A percentile compares a stretch with the other conserved stretches of the same genome.
Conservation (phyloP, 1,139 yeast species). For the Candida neerlandica region DNA sequence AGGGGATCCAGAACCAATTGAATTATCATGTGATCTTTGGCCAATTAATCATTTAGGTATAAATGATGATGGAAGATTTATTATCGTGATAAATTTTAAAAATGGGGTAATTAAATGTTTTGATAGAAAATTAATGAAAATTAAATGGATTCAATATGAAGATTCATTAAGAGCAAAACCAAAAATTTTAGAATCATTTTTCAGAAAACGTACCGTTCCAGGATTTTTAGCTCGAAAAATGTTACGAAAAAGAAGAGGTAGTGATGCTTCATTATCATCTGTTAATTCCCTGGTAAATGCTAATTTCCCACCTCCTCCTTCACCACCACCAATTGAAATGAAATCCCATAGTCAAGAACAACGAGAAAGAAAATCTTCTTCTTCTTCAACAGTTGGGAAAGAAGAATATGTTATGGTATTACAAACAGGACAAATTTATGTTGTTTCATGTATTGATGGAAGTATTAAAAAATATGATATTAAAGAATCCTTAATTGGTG, state of each 20-base stretch:
- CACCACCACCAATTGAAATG: constrained; percentile 23
- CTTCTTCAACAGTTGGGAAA: constrained; percentile 15
- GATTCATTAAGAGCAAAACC: constrained; percentile 25
- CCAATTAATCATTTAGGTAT: constrained; percentile 66
- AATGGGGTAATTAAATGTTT: constrained; percentile 58
- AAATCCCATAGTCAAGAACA: constrained; percentile 15
- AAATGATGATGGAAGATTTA: constrained; percentile 60
- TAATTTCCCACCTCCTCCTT: constrained; percentile 33
- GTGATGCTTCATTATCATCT: constrained; percentile 28
- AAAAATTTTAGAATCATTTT: constrained; percentile 57
- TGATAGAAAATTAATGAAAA: constrained; percentile 54
- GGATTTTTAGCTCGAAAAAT: constrained; percentile 52
- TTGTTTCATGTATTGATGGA: constrained; percentile 54
- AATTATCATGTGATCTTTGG: constrained; percentile 61
- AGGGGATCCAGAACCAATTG: constrained; percentile 33
- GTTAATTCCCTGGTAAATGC: constrained; percentile 31
- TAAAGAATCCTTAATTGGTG: constrained; percentile 36
- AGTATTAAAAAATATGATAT: constrained; percentile 24
- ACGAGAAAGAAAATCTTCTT: constrained; percentile 8
- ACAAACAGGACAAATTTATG: constrained; percentile 49
- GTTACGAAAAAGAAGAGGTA: constrained; percentile 27
- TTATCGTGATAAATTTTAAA: constrained; percentile 57
- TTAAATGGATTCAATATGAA: constrained; percentile 46
- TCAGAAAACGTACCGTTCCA: constrained; percentile 56
- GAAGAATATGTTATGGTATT: constrained; percentile 37